Evolutionary conservation across 1,284 basidiomycete species (phyloP).

Genomic region (Sphaerobolus stellatus): DNA sequence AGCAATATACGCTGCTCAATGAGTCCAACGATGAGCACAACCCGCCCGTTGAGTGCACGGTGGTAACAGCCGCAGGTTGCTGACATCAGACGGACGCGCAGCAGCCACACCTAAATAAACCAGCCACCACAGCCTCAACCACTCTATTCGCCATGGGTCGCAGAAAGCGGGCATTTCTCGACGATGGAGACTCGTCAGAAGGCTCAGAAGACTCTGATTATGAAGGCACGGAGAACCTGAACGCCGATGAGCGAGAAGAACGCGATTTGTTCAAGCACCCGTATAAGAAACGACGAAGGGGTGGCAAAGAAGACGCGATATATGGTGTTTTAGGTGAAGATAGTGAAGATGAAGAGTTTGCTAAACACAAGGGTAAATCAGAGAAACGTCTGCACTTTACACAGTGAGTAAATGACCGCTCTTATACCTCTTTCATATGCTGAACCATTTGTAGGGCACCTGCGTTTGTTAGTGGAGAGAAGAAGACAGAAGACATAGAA

Average conservation of each 20-base stretch:
- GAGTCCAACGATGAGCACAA: no score
- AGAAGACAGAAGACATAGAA: conserved; percentile 41
- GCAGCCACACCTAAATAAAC: background rate
- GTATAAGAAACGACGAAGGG: conserved; percentile 67
- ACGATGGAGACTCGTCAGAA: conserved; percentile 66
- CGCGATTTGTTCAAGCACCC: conserved; percentile 79
- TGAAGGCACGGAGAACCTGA: conserved; percentile 47
- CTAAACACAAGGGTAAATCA: conserved; percentile 29
- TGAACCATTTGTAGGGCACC: conserved; percentile 49
- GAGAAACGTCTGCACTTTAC: conserved; percentile 60
- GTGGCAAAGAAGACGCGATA: conserved; percentile 72
- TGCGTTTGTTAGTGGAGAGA: conserved; percentile 64
- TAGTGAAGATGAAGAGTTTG: conserved; percentile 59
- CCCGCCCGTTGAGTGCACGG: no score
- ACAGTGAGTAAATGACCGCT: conserved; percentile 41
- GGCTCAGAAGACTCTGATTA: conserved; percentile 51
- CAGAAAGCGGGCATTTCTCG: conserved; percentile 75
- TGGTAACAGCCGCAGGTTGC: no score
- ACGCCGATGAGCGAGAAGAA: conserved; percentile 74
- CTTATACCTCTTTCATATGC: background rate
- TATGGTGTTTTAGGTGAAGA: conserved; percentile 84
- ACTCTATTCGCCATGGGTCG: conserved; percentile 62
- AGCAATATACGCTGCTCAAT: no score
- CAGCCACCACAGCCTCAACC: no score
- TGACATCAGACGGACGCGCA: no score